phyloP scores from a whole-genome alignment of 2,329 filamentous ascomycete species.

The Ophiocordyceps polyrhachis-furcata region DNA sequence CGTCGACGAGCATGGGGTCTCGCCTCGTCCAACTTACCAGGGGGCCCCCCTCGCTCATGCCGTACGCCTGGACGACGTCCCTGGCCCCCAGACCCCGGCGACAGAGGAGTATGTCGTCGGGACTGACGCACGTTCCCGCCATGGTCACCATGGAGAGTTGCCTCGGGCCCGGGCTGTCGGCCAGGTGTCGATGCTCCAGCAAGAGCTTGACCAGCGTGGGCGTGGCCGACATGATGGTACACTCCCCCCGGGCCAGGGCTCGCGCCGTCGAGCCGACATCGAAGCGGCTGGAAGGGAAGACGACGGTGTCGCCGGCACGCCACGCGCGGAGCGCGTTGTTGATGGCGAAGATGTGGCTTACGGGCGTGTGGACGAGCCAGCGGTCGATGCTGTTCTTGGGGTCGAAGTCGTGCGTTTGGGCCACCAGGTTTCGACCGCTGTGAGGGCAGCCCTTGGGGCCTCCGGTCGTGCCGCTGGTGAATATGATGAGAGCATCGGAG shows the following conservation, averaged over 20 bases:
- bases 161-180: constrained; percentile 7
- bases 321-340: constrained; percentile 20
- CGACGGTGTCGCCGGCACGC: constrained; percentile 14
- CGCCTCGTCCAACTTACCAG: constrained; percentile 19
- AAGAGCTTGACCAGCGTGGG: constrained; percentile 17
- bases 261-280: constrained; percentile 13
- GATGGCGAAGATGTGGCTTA: constrained; percentile 19
- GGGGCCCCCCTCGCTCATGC: constrained; percentile 26
- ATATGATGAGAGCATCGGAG: constrained; percentile 21
- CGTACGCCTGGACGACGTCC: constrained; percentile 19
- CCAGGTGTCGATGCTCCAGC: constrained; percentile 12
- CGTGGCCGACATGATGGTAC: constrained; percentile 21
- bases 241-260: constrained; percentile 14
- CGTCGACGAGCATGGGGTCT: constrained; percentile 12
- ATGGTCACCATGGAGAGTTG: constrained; percentile 16
- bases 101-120: constrained; percentile 15
- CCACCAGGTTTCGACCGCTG: constrained; percentile 20
- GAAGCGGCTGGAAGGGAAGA: constrained; percentile 18
- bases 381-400: constrained; percentile 14
- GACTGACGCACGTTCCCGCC: constrained; percentile 13
- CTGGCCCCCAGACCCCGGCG: constrained; percentile 12
- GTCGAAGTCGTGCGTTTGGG: constrained; percentile 18
- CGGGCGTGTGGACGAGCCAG: constrained; percentile 20
- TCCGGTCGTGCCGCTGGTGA: constrained; percentile 31
- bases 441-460: constrained; percentile 26